Evolutionary conservation across 148 eudicot species (phyloP).

Genomic region (Beta vulgaris): DNA sequence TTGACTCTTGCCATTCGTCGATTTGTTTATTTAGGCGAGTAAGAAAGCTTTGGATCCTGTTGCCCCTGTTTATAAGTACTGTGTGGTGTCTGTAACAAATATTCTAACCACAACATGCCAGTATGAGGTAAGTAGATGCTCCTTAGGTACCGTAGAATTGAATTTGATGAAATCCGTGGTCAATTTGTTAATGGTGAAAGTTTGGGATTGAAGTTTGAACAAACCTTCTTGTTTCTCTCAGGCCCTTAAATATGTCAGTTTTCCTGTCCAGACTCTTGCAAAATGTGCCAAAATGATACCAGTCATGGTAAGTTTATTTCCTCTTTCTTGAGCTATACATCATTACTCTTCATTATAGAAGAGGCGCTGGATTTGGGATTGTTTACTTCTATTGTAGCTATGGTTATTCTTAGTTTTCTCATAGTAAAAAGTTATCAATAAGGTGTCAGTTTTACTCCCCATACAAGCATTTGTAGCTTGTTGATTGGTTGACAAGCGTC

Average conservation of each 20-base stretch:
- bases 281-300: conserved; percentile 99
- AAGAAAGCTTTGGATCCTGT: conserved; percentile 87
- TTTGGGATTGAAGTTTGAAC: neutral
- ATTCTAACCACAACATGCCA: conserved; percentile 98
- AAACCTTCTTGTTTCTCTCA: conserved; percentile 30
- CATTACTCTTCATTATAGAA: too few species aligned
- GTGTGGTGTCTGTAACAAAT: conserved; percentile 78
- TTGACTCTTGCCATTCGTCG: too few species aligned
- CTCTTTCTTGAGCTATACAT: neutral
- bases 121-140: conserved; percentile 62
- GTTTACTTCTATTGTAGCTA: neutral
- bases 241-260: conserved; percentile 98
- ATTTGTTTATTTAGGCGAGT: conserved; percentile 58
- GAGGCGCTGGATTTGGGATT: neutral
- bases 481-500: too few species aligned
- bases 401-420: neutral
- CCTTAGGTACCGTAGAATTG: neutral
- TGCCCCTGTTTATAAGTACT: conserved; percentile 88
- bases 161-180: neutral
- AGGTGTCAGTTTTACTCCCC: too few species aligned
- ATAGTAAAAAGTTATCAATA: too few species aligned
- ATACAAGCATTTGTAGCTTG: too few species aligned
- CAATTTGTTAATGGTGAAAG: neutral
- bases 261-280: conserved; percentile 93
- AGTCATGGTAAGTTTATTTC: conserved; percentile 68